Conservation (phyloP, 1,139 yeast species). For the Diutina mesorugosa region DNA sequence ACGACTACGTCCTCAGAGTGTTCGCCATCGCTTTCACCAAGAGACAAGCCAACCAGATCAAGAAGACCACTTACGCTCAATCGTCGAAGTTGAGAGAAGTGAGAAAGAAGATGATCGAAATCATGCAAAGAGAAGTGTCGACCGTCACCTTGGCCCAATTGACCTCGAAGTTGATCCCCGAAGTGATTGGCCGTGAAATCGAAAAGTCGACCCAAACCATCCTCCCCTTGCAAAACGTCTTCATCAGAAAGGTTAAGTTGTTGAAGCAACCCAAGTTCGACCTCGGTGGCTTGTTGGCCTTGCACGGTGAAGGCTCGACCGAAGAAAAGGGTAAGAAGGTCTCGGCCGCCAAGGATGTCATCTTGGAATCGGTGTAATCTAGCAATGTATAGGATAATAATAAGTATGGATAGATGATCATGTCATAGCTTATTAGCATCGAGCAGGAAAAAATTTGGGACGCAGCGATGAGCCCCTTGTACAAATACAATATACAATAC, state of each 20-base stretch:
- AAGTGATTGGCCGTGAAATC: conserved; percentile 83
- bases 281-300: conserved; percentile 75
- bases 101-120: conserved; percentile 79
- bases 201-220: conserved; percentile 76
- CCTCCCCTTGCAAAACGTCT: conserved; percentile 85
- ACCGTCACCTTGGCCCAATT: conserved; percentile 79
- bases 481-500: too few relatives aligned
- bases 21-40: conserved; percentile 90
- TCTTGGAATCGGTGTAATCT: conserved; percentile 32
- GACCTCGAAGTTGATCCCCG: conserved; percentile 81
- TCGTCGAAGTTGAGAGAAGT: conserved; percentile 74
- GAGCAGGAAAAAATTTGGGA: background rate
- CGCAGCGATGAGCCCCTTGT: background rate
- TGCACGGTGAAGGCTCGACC: conserved; percentile 77
- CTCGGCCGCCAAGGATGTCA: conserved; percentile 73
- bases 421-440: background rate
- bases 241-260: conserved; percentile 85
- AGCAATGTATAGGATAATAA: conserved; percentile 1
- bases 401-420: background rate
- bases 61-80: conserved; percentile 88
- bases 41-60: conserved; percentile 80
- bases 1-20: conserved; percentile 79
- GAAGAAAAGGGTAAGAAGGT: conserved; percentile 91
- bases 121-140: conserved; percentile 76
- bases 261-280: conserved; percentile 88